A percentile compares a stretch with the other conserved stretches of the same genome.
These are phyloP conservation scores for Aegilops longissima DNA, from an alignment of 176 grass and related monocot genomes.

Conservation along the genomic window DNA sequence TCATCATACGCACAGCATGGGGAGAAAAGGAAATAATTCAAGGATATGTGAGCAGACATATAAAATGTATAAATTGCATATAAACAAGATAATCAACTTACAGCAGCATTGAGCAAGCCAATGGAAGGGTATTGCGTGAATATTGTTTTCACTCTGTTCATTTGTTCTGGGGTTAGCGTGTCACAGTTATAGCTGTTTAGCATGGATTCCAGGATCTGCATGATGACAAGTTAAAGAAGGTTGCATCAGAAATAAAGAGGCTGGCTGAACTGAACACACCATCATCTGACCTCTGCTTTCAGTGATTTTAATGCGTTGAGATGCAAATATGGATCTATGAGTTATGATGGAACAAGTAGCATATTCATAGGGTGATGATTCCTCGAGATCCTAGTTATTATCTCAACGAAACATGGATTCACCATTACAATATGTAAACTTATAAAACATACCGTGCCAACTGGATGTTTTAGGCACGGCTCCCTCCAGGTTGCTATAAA, in stretches of 20 bases:
- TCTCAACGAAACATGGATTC: not conserved
- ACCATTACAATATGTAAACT: not conserved
- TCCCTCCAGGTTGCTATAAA: not conserved
- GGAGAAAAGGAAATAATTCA: not conserved
- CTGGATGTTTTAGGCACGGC: not conserved
- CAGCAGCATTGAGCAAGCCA: conserved; percentile 16
- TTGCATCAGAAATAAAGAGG: not conserved
- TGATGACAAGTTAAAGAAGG: not conserved
- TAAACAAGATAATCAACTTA: conserved; percentile 1
- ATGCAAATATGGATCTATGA: not conserved
- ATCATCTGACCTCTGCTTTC: not conserved
- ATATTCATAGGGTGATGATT: not conserved
- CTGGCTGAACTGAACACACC: not conserved
- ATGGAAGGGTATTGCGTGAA: not conserved
- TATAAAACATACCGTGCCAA: not conserved
- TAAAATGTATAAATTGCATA: not conserved
- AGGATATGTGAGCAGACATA: not conserved
- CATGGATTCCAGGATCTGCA: conserved; percentile 1
- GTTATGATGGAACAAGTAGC: not conserved
- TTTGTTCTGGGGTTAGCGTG: not conserved
- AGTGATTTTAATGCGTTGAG: not conserved
- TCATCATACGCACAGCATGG: not conserved
- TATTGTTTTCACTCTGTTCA: not conserved
- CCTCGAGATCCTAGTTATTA: not conserved
- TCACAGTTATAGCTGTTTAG: not conserved